phyloP scores from a whole-genome alignment of 768 basidiomycete genomes.

The Mrakia blollopis region DNA sequence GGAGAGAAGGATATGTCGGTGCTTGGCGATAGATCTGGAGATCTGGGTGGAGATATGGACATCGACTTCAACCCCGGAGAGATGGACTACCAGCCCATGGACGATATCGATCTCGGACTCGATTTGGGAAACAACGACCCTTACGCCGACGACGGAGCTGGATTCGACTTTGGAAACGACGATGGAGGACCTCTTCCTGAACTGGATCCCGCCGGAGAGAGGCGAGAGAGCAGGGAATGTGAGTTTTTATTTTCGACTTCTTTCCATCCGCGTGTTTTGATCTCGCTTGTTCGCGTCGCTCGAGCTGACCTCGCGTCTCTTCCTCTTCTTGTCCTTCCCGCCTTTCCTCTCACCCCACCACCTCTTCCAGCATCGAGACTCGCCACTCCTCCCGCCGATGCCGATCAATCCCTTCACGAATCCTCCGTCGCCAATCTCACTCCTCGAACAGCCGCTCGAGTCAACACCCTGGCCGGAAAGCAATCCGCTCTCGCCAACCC shows the following conservation, averaged over 20 bases:
- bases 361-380: slow-evolving; percentile 49
- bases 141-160: slow-evolving; percentile 50
- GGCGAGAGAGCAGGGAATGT: slow-evolving; percentile 52
- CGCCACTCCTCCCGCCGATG: slow-evolving; percentile 52
- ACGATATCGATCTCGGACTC: slow-evolving; percentile 59
- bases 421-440: slow-evolving; percentile 53
- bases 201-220: slow-evolving; percentile 54
- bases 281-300: not conserved
- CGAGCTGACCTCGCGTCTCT: not conserved
- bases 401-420: slow-evolving; percentile 68
- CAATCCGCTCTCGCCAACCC: slow-evolving; percentile 44
- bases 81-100: slow-evolving; percentile 63
- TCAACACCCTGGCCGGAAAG: slow-evolving; percentile 39
- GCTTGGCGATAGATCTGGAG: slow-evolving; percentile 13
- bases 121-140: slow-evolving; percentile 48
- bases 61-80: slow-evolving; percentile 66
- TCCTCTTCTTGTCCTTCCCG: slow-evolving; percentile 39
- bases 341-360: slow-evolving; percentile 50
- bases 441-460: slow-evolving; percentile 51
- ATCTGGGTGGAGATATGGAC: slow-evolving; percentile 19
- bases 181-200: slow-evolving; percentile 44
- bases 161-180: slow-evolving; percentile 33
- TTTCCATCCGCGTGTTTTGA: not conserved
- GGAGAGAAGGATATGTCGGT: slow-evolving; percentile 20
- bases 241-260: slow-evolving; percentile 35